Base-by-base conservation (phyloP, 2,329 filamentous ascomycete genomes). In the Lachnellula occidentalis region DNA sequence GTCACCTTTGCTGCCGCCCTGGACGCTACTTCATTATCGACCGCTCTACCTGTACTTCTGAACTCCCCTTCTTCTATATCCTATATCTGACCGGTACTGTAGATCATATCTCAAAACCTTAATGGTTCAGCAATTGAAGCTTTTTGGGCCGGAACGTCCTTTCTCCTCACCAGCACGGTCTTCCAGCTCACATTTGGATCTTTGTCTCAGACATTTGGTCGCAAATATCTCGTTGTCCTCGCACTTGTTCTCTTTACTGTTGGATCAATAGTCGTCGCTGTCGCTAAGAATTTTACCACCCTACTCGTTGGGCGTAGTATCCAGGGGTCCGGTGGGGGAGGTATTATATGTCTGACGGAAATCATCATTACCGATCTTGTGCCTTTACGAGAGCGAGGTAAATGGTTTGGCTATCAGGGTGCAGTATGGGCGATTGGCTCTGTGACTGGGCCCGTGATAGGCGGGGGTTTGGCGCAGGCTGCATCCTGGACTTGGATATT, bases 111-210 rank as follows among this genome's bases (percentile, higher is more conserved):
- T 12, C 14, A 36, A 39, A n/a, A 46, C 2, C 51, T 59, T 14
- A 21, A 56, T 34, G 54, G 51, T 21, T 41, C 46, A 8, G 37
- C 77, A 3, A 74, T 81, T 37, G 73, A 87, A 67, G 80, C 82
- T 0, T 87, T 87, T 63, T 88, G 85, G 85, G 78, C 82, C 11
- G 85, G 84, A 1, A 87, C 84, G 4, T 81, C 81, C n/a, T 88
- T 85, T 60, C 73, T 88, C 3, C 76, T 89, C 9, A 78, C 82
- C 4, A 81, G 70, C 9, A 81, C 85, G 0, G 77, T 82, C 39
- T 74, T 80, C 45, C 78, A 83, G 61, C 81, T 80, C 41, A 66
- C 68, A 11, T 56, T 53, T 21, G 56, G 49, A 5, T 55, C 55
- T 3, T 42, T 61, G 8, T 56, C 57, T 12, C 45, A 59, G 15